Evolutionary conservation across 257 asterid species (phyloP).

Genomic region (Jaltomata sinuosa): DNA sequence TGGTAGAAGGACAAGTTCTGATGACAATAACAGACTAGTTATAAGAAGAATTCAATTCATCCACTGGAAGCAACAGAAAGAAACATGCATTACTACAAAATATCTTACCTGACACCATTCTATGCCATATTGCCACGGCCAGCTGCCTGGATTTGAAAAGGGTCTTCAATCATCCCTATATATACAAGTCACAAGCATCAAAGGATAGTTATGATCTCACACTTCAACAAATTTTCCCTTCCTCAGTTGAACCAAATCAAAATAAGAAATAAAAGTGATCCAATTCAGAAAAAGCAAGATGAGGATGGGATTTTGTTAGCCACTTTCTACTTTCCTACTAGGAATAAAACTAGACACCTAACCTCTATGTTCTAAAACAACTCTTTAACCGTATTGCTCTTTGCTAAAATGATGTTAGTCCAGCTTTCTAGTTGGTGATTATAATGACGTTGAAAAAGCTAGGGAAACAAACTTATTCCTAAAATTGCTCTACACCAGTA

Average conservation of each 20-base stretch:
- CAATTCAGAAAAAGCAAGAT: neutral
- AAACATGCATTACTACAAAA: neutral
- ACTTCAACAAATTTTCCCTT: neutral
- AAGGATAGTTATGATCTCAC: neutral
- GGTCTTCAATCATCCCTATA: neutral
- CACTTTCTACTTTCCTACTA: neutral
- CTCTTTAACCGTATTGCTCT: neutral
- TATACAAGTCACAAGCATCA: neutral
- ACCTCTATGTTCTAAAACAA: neutral
- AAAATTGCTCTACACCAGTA: neutral
- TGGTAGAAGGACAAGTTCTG: neutral
- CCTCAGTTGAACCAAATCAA: neutral
- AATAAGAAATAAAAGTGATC: neutral
- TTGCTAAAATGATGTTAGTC: neutral
- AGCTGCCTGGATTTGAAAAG: neutral
- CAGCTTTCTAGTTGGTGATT: neutral
- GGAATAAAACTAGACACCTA: neutral
- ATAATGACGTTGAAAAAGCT: neutral
- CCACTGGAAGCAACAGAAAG: neutral
- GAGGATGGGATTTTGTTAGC: neutral
- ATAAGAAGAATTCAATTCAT: neutral
- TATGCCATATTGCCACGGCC: neutral
- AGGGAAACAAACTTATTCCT: neutral
- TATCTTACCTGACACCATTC: neutral
- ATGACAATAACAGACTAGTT: neutral